These are phyloP conservation scores for Perkinsus olseni DNA, from an alignment of 169 alveolate genomes.

Conservation along the genomic window DNA sequence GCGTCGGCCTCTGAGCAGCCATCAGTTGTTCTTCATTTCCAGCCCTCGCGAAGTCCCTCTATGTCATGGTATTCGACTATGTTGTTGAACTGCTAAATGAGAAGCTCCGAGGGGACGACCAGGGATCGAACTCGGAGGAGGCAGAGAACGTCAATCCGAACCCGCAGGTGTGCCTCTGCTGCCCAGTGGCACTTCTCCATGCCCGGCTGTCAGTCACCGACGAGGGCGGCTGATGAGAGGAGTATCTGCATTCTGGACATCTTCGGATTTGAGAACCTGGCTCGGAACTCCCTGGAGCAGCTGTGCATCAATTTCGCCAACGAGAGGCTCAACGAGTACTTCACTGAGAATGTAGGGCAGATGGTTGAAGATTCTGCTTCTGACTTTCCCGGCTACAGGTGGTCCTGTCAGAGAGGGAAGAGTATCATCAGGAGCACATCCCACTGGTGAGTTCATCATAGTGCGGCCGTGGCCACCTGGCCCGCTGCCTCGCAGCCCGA, in stretches of 20 bases:
- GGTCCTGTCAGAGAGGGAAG: neutral
- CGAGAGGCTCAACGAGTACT: constrained; percentile 67
- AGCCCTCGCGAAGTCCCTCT: constrained; percentile 50
- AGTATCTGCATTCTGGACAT: constrained; percentile 64
- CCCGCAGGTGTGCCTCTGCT: neutral
- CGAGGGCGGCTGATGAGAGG: neutral
- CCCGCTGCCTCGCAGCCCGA: neutral
- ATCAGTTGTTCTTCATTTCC: neutral
- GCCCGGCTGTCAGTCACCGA: neutral
- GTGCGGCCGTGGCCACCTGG: neutral
- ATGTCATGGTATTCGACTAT: constrained; percentile 45
- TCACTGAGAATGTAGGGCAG: constrained; percentile 63
- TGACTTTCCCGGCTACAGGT: neutral
- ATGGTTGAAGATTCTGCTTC: neutral
- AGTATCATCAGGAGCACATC: neutral
- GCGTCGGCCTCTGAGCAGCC: neutral
- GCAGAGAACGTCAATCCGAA: neutral
- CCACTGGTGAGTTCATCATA: neutral
- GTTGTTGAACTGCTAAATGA: constrained; percentile 46
- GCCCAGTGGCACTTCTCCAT: neutral
- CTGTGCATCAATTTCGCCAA: constrained; percentile 76
- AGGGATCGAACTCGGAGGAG: neutral
- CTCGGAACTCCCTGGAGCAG: constrained; percentile 68
- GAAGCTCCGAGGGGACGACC: constrained; percentile 22
- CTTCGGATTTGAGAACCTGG: constrained; percentile 70